Evolutionary conservation across 208 protist genomes (phyloP).

Genomic region (Phytomonas francai): DNA sequence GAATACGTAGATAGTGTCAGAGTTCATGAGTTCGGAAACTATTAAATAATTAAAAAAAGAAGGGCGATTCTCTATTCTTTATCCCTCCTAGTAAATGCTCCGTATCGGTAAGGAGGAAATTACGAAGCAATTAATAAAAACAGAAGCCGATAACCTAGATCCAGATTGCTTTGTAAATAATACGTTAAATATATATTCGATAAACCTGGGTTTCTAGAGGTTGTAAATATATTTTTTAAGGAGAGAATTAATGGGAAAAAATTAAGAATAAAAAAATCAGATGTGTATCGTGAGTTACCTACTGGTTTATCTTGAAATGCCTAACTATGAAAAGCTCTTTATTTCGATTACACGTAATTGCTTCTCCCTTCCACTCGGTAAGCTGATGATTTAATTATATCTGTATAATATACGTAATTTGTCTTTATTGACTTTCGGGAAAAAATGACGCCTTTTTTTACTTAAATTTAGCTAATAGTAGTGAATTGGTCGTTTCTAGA

Average conservation of each 20-base stretch:
- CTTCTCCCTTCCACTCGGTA: background rate
- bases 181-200: background rate
- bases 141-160: background rate
- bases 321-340: background rate
- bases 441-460: background rate
- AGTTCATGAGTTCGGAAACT: background rate
- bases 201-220: background rate
- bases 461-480: background rate
- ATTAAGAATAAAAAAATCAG: background rate
- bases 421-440: background rate
- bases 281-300: background rate
- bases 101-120: background rate
- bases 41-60: background rate
- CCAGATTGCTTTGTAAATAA: background rate
- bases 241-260: background rate
- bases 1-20: background rate
- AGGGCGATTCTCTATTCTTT: background rate
- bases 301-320: background rate
- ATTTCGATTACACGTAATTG: background rate
- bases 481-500: background rate
- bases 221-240: background rate
- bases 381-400: background rate
- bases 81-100: background rate
- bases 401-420: background rate
- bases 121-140: background rate